Base-by-base conservation (phyloP, 306 rosid species). In the Aeschynomene evenia region DNA sequence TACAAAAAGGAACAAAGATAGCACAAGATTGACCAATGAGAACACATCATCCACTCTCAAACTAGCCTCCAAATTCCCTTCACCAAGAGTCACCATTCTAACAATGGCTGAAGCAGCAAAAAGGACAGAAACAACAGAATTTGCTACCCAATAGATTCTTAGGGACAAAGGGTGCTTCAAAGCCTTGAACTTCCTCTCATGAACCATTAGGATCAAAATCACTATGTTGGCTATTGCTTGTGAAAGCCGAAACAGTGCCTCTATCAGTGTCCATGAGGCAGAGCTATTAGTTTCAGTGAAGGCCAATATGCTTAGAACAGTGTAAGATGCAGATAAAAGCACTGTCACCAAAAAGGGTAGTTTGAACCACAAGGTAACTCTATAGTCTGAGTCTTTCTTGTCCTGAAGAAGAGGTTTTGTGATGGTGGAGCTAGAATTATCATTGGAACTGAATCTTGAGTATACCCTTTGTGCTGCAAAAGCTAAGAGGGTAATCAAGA, bases 11-110 rank as follows among this genome's bases (percentile, higher is more conserved):
- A 82, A 68, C 24, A 19, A 4, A 46, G 80, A 77, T 7, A 82
- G 4, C 18, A 74, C 67, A 20, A 82, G 74, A 57, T 74, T 69
- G 58, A 57, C 71, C 67, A 73, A 33, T 2, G 85, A 77, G 40
- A 81, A 77, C 15, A 81, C 16, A 5, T 81, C 85, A 68, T 81
- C 85, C 23, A 77, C 50, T 56, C 74, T 77, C 77, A 81, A 81
- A 77, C 57, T 77, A 42, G 24, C 6, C 58, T 81, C 82, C 36
- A 77, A 56, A 2, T 12, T 34, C 2, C 6, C 15, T 59, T 37
- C 72, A 9, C 21, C 46, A 1, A 55, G 28, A 12, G 12, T 26
- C 39, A 77, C 39, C 9, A 77, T 1, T 0, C 82, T 76, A 62
- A 58, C 19, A 58, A 81, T 49, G 24, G 82, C 73, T 3, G 85